Evolutionary conservation across 2,329 filamentous ascomycete species (phyloP).

Genomic region (Penicillium sp.): DNA sequence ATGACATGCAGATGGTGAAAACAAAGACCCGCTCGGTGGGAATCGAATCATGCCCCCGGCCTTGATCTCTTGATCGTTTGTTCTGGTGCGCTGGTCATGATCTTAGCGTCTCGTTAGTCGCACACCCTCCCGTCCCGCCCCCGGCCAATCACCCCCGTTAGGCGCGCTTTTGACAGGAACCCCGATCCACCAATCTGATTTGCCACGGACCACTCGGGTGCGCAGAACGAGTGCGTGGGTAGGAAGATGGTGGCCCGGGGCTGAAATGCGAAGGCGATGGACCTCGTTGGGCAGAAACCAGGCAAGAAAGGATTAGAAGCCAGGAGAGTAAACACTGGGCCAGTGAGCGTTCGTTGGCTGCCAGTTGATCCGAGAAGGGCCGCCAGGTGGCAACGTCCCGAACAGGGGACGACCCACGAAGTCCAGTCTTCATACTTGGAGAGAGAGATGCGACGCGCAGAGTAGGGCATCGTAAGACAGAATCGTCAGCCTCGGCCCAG

Average conservation of each 20-base stretch:
- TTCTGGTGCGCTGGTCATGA: conserved; percentile 3
- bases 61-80: conserved; percentile 1
- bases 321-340: background rate
- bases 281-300: conserved; percentile 15
- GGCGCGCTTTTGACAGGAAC: conserved; percentile 15
- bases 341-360: conserved; percentile 17
- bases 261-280: conserved; percentile 19
- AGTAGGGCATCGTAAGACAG: background rate
- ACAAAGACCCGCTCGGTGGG: background rate
- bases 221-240: conserved; percentile 18
- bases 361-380: conserved; percentile 6
- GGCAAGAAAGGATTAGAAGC: background rate
- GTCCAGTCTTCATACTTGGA: too few relatives aligned
- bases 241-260: conserved; percentile 4
- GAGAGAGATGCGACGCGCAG: conserved; percentile 10
- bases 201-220: conserved; percentile 21
- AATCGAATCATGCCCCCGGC: conserved; percentile 6
- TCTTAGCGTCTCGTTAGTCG: conserved; percentile 24
- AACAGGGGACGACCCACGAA: background rate
- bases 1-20: conserved; percentile 25
- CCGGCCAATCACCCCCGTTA: conserved; percentile 21
- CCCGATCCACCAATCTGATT: conserved; percentile 9
- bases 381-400: conserved; percentile 20
- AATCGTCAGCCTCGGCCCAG: conserved; percentile 1
- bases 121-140: conserved; percentile 18